A percentile compares a stretch with the other conserved stretches of the same genome.
These are phyloP conservation scores for Podospora appendiculata DNA, from an alignment of 495 filamentous ascomycete genomes.

Conservation along the genomic window DNA sequence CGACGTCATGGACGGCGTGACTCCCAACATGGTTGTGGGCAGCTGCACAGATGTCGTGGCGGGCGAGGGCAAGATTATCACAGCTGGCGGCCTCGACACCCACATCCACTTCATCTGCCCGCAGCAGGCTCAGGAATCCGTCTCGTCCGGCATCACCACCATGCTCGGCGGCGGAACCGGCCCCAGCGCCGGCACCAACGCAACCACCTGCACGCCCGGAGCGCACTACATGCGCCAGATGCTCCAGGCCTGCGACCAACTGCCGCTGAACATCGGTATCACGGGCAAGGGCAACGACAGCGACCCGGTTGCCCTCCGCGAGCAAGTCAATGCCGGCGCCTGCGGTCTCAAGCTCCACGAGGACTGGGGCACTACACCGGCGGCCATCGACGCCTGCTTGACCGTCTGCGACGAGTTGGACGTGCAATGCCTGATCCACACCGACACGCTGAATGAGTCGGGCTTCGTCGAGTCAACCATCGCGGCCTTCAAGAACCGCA, in stretches of 20 bases:
- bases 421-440: constrained; percentile 94
- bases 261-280: constrained; percentile 91
- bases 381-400: constrained; percentile 88
- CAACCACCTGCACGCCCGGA: constrained; percentile 92
- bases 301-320: constrained; percentile 58
- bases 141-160: constrained; percentile 85
- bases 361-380: constrained; percentile 92
- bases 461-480: constrained; percentile 95
- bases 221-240: constrained; percentile 80
- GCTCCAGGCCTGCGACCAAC: constrained; percentile 78
- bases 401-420: constrained; percentile 83
- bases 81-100: constrained; percentile 84
- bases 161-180: constrained; percentile 91
- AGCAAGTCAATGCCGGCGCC: constrained; percentile 78
- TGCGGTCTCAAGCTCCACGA: constrained; percentile 94
- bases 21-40: constrained; percentile 72
- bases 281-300: constrained; percentile 96
- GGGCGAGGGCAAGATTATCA: constrained; percentile 87
- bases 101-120: constrained; percentile 98
- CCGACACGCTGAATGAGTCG: constrained; percentile 94
- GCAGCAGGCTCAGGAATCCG: constrained; percentile 80
- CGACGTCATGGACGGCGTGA: constrained; percentile 89
- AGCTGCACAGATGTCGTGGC: constrained; percentile 94
- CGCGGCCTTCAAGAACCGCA: constrained; percentile 75
- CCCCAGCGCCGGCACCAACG: constrained; percentile 78